Evolutionary conservation across 345 rosid genomes (phyloP).

Genomic region (Euphorbia pulcherrima): DNA sequence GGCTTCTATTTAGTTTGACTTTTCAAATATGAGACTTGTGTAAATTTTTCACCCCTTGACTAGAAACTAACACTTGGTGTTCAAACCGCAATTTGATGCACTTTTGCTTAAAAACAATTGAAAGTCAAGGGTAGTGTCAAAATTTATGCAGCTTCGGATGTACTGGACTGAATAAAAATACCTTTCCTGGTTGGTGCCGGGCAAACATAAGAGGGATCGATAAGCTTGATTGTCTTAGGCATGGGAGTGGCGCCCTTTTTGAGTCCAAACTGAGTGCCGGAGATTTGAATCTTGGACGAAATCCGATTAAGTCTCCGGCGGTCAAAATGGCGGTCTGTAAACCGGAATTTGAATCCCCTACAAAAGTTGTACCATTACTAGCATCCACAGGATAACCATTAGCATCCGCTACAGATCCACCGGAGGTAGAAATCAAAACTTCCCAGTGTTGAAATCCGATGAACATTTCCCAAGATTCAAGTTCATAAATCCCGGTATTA

Average conservation of each 20-base stretch:
- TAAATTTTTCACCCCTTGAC: too few relatives aligned
- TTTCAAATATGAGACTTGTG: too few relatives aligned
- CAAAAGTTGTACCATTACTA: constrained; percentile 65
- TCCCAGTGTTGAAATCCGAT: constrained; percentile 71
- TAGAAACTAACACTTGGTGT: too few relatives aligned
- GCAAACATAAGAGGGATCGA: constrained; percentile 62
- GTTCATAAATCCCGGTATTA: constrained; percentile 60
- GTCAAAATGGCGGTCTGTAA: constrained; percentile 77
- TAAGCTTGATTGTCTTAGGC: constrained; percentile 63
- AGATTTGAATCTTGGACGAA: constrained; percentile 45
- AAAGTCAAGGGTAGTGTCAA: too few relatives aligned
- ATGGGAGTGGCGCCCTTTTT: constrained; percentile 49
- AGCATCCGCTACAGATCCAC: constrained; percentile 47
- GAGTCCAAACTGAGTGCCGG: constrained; percentile 75
- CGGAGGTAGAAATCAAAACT: constrained; percentile 53
- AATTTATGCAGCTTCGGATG: too few relatives aligned
- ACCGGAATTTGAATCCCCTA: constrained; percentile 51
- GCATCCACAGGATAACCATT: constrained; percentile 58
- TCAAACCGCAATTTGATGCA: too few relatives aligned
- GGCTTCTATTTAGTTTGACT: too few relatives aligned
- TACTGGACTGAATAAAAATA: too few relatives aligned
- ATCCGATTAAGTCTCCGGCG: constrained; percentile 76
- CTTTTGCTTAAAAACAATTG: too few relatives aligned
- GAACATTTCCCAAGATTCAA: constrained; percentile 69
- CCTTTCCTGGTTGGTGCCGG: constrained; percentile 49